Evolutionary conservation across 805 yeast genomes (phyloP).

Genomic region (Jamesozyma lodderae): DNA sequence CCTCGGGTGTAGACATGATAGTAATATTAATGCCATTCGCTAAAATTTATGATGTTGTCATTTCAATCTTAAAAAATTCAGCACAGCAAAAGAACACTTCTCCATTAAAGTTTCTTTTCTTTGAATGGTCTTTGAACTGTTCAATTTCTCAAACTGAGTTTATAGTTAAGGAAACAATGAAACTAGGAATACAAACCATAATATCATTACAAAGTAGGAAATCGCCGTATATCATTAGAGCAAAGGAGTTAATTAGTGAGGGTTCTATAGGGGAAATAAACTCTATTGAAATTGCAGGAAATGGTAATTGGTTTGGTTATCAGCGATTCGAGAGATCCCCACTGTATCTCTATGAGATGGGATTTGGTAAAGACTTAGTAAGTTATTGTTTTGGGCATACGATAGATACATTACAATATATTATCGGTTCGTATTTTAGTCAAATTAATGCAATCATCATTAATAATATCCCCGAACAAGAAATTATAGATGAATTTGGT

Average conservation of each 20-base stretch:
- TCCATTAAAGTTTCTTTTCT: conserved; percentile 9
- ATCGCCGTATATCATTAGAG: conserved; percentile 17
- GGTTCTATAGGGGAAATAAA: conserved; percentile 18
- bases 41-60: conserved; percentile 7
- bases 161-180: conserved; percentile 8
- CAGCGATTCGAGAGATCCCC: conserved; percentile 15
- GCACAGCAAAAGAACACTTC: conserved; percentile 1
- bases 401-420: conserved; percentile 16
- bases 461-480: conserved; percentile 15
- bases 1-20: conserved; percentile 12
- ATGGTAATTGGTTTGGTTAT: conserved; percentile 19
- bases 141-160: conserved; percentile 10
- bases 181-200: conserved; percentile 12
- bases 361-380: conserved; percentile 12
- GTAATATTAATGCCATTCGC: conserved; percentile 12
- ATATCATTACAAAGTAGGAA: conserved; percentile 17
- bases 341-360: conserved; percentile 11
- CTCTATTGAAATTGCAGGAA: conserved; percentile 15
- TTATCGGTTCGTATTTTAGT: conserved; percentile 14
- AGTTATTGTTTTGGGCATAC: conserved; percentile 18
- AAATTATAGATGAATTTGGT: conserved; percentile 12
- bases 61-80: conserved; percentile 8
- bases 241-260: conserved; percentile 15
- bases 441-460: conserved; percentile 14
- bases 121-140: conserved; percentile 17